Evolutionary conservation across 805 yeast genomes (phyloP).

Genomic region (Sugiyamaella mastotermitis): DNA sequence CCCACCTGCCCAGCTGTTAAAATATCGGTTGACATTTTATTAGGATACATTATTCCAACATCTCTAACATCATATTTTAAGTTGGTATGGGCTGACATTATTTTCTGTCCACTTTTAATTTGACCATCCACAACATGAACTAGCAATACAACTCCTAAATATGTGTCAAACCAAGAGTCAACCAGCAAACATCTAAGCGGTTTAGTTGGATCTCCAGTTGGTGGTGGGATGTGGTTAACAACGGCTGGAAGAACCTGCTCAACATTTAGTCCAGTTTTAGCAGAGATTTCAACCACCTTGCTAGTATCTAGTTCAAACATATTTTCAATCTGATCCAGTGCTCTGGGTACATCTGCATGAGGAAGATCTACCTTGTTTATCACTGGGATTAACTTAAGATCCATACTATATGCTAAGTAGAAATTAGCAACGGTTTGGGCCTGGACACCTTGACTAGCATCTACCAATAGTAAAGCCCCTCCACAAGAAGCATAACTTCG

Average conservation of each 20-base stretch:
- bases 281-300: conserved; percentile 80
- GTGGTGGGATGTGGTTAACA: conserved; percentile 75
- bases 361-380: conserved; percentile 89
- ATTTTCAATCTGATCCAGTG: conserved; percentile 76
- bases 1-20: conserved; percentile 92
- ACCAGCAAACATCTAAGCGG: conserved; percentile 75
- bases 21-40: conserved; percentile 55
- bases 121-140: conserved; percentile 82
- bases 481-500: conserved; percentile 95
- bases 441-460: conserved; percentile 94
- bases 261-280: conserved; percentile 84
- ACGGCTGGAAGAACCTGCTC: conserved; percentile 74
- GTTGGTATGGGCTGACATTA: conserved; percentile 71
- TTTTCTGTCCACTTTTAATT: conserved; percentile 65
- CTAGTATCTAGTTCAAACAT: conserved; percentile 74
- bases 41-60: conserved; percentile 94
- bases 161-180: conserved; percentile 97
- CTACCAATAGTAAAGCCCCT: conserved; percentile 84
- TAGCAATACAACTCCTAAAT: conserved; percentile 82
- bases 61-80: conserved; percentile 82
- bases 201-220: conserved; percentile 45
- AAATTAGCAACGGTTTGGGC: conserved; percentile 99
- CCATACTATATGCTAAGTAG: conserved; percentile 81
- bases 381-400: conserved; percentile 75
- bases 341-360: conserved; percentile 74